Percentiles rank a stretch among this genome's conserved stretches.
These are phyloP conservation scores for Hypoxylon rickii DNA, from an alignment of 495 filamentous ascomycete species.

Conservation along the genomic window DNA sequence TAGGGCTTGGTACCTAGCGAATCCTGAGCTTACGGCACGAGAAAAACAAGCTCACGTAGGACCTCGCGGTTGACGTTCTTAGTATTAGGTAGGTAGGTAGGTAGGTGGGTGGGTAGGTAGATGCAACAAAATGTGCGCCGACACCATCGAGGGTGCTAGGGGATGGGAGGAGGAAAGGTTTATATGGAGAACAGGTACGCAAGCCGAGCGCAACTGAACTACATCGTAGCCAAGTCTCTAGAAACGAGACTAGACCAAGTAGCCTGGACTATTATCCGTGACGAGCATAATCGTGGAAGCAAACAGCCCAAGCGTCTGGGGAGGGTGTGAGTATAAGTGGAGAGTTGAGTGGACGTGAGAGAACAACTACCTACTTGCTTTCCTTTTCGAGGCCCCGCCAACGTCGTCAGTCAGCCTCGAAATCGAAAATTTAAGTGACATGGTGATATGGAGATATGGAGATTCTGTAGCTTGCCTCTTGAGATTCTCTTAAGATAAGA, in stretches of 20 bases:
- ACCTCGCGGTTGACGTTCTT: constrained; percentile 6
- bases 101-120: too few species aligned
- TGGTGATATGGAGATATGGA: too few species aligned
- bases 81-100: not conserved
- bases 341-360: constrained; percentile 24
- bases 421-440: constrained; percentile 30
- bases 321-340: constrained; percentile 35
- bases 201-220: constrained; percentile 9
- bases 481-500: constrained; percentile 3
- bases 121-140: constrained; percentile 7
- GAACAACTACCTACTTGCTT: constrained; percentile 19
- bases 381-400: constrained; percentile 29
- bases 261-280: constrained; percentile 20
- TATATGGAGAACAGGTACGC: constrained; percentile 23
- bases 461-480: constrained; percentile 27
- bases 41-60: constrained; percentile 6
- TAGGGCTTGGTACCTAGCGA: constrained; percentile 3
- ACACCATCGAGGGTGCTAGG: constrained; percentile 1
- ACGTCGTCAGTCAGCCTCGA: constrained; percentile 35
- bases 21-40: constrained; percentile 23
- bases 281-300: constrained; percentile 22
- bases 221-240: constrained; percentile 17
- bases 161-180: constrained; percentile 25
- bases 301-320: constrained; percentile 33
- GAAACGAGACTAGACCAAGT: constrained; percentile 19